Evolutionary conservation across 805 yeast genomes (phyloP).

Genomic region (Candida wancherniae): DNA sequence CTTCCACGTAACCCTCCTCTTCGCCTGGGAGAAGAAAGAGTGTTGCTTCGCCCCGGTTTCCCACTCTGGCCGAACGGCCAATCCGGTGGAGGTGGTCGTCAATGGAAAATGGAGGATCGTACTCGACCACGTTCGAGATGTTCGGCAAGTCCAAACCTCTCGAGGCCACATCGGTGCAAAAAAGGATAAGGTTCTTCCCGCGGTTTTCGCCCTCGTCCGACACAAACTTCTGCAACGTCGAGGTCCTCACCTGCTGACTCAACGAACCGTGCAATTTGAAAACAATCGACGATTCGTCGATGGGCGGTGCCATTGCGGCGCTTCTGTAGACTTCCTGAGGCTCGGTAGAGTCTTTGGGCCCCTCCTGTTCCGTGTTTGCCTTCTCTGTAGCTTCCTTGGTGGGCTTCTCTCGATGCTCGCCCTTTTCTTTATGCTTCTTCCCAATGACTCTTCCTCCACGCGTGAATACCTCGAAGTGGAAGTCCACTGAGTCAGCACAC

Average conservation of each 20-base stretch:
- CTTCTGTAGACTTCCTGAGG: too few relatives aligned
- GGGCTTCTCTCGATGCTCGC: slow-evolving; percentile 15
- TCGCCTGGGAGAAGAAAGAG: slow-evolving; percentile 82
- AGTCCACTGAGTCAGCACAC: slow-evolving; percentile 95
- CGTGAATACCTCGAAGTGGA: slow-evolving; percentile 74
- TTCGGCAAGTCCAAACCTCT: slow-evolving; percentile 92
- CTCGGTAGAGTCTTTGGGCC: too few relatives aligned
- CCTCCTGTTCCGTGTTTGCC: neutral
- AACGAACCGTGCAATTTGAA: slow-evolving; percentile 87
- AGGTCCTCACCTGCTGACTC: slow-evolving; percentile 75
- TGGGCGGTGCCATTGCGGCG: slow-evolving; percentile 48
- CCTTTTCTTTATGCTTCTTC: slow-evolving; percentile 23
- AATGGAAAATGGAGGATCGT: slow-evolving; percentile 90
- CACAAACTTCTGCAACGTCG: slow-evolving; percentile 64
- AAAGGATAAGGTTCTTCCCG: slow-evolving; percentile 55
- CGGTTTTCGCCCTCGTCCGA: slow-evolving; percentile 31
- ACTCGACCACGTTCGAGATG: slow-evolving; percentile 81
- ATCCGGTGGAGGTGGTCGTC: slow-evolving; percentile 96
- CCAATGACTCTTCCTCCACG: slow-evolving; percentile 46
- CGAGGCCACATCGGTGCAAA: slow-evolving; percentile 97
- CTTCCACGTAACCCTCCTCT: slow-evolving; percentile 79
- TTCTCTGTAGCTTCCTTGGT: slow-evolving; percentile 16
- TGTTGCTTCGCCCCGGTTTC: slow-evolving; percentile 71
- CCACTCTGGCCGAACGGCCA: slow-evolving; percentile 99
- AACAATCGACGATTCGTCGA: slow-evolving; percentile 42